Evolutionary conservation across 495 filamentous ascomycete genomes (phyloP), one percentile per base, ranked within the genome.

Genomic region (Cercophora scortea): DNA sequence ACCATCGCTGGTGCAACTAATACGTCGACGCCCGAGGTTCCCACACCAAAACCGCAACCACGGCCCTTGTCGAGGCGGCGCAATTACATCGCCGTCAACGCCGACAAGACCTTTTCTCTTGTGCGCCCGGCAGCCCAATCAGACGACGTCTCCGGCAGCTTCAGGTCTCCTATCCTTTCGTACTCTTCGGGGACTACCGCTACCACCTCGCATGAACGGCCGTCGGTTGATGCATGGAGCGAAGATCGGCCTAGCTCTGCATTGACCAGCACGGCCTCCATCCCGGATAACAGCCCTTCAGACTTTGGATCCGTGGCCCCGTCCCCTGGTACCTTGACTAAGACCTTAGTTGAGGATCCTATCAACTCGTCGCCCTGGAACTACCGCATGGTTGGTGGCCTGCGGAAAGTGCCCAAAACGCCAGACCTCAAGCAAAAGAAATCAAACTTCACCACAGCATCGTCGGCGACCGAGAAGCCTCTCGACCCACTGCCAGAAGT

Each of bases 321-420:
- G 48, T 61, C 61, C 54, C 52, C 59, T 58, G 44, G 56, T 45
- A 59, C 71, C 12, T 68, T 68, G 18, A 42, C 65, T 54, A 59
- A 64, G n/a, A 64, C 55, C 16, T 61, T 74, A 61, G 58, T 63
- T 55, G 71, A 75, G 42, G 74, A 75, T 65, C 64, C 59, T 58
- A 59, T 51, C 54, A 50, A 57, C 52, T 65, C 64, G 32, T 75
- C 74, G 17, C 75, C 77, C 42, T 75, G 71, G 70, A 76, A 76
- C 63, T 78, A 78, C 57, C 70, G 71, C 54, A 65, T 80, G 62
- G 71, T 75, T 39, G 76, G 78, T 61, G 78, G 78, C 49, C 61
- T 80, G 47, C 76, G 78, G 19, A 78, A 77, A 60, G 78, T 79
- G 11, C 67, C 74, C 16, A 66, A 67, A 18, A 77, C 75, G 19